These are phyloP conservation scores for Eremochloa ophiuroides DNA, from an alignment of 176 grass and related monocot genomes.

Conservation along the genomic window DNA sequence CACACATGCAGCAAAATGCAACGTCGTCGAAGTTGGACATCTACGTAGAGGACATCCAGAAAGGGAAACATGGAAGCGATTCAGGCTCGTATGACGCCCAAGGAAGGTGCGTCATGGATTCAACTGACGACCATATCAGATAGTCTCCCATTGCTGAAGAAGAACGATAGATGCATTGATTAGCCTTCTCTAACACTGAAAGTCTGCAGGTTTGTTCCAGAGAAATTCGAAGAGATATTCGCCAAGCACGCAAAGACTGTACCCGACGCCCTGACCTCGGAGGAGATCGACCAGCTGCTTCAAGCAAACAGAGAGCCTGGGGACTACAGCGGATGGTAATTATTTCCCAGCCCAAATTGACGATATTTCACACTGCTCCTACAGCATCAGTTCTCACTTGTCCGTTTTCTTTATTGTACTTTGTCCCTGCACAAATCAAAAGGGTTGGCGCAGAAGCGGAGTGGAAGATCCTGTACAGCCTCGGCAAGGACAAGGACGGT, in stretches of 20 bases:
- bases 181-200: neutral
- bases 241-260: conserved; percentile 54
- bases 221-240: conserved; percentile 76
- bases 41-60: conserved; percentile 79
- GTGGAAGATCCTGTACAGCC: conserved; percentile 54
- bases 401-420: neutral
- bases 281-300: conserved; percentile 60
- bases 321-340: conserved; percentile 57
- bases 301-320: conserved; percentile 40
- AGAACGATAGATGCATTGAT: neutral
- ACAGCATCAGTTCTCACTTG: neutral
- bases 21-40: conserved; percentile 42
- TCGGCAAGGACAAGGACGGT: conserved; percentile 76
- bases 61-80: conserved; percentile 76
- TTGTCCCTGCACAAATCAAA: neutral
- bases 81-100: conserved; percentile 57
- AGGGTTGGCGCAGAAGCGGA: conserved; percentile 48
- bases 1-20: conserved; percentile 44
- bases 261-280: conserved; percentile 49
- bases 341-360: neutral
- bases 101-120: conserved; percentile 47
- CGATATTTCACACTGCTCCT: neutral
- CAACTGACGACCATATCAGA: neutral
- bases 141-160: neutral
- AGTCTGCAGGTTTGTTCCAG: conserved; percentile 59